Evolutionary conservation across 2,329 filamentous ascomycete genomes (phyloP), one percentile per base, ranked within the genome.

Genomic region (Fusarium lyarnte): DNA sequence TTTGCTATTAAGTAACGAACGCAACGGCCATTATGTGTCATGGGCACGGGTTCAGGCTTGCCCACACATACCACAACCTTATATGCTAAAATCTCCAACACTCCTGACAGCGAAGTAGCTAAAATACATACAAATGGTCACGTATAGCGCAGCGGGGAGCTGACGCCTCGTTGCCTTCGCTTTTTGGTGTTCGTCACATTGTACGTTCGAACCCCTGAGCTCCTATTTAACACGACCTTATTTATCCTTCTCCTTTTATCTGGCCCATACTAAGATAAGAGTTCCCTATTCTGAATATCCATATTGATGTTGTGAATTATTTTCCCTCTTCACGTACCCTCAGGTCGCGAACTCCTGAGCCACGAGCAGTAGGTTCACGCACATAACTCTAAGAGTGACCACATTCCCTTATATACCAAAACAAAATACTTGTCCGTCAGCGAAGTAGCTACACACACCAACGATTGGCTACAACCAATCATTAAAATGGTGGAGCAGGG

Each of bases 381-480:
- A 43, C 2, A 16, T 6, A 55, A 55, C 27, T 29, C 16, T 43
- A 21, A 25, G 8, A 8, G 6, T 38, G 25, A n/a, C 17, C 8
- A 14, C 11, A 39, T 51, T 39, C 17, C 36, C 16, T 19, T 25
- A 19, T 65, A 36, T 65, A 41, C 36, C 19, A 41, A 47, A 69
- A 14, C 39, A 53, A 62, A 42, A n/a, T 0, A 8, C 13, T 8
- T 3, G 16, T 8, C 41, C 42, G 17, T 46, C 64, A 76, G 66
- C 66, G 69, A 74, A 74, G 67, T 71, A 74, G 64, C 67, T 52
- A 19, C 43, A n/a, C n/a, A n/a, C n/a, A n/a, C n/a, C n/a, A n/a
- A n/a, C n/a, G n/a, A n/a, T n/a, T n/a, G n/a, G n/a, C n/a, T n/a
- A n/a, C n/a, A n/a, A n/a, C n/a, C n/a, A n/a, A n/a, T n/a, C n/a